These are phyloP conservation scores for Croton laevigatus DNA, from an alignment of 441 rosid genomes.

Conservation along the genomic window DNA sequence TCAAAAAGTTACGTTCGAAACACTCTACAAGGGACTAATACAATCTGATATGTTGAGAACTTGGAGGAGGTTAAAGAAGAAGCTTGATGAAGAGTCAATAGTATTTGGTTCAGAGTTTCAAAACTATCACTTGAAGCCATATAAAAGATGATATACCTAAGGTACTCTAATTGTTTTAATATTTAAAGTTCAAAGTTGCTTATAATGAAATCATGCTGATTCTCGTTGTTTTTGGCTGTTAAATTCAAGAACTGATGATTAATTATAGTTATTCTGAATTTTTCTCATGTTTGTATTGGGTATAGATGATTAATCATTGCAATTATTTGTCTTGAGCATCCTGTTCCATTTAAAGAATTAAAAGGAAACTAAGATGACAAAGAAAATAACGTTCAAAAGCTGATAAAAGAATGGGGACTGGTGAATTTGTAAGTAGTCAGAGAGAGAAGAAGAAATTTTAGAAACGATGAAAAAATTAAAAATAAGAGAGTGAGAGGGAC, in stretches of 20 bases:
- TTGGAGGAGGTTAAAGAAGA: slow-evolving; percentile 92
- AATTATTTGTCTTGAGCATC: no score
- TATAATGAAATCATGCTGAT: not conserved
- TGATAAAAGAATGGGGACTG: no score
- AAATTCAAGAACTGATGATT: not conserved
- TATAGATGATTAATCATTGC: no score
- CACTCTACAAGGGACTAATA: slow-evolving; percentile 67
- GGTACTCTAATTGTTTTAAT: not conserved
- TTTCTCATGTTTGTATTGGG: no score
- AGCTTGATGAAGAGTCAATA: slow-evolving; percentile 73
- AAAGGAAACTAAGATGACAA: no score
- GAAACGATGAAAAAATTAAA: no score
- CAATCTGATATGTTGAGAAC: slow-evolving; percentile 87
- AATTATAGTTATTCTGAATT: not conserved
- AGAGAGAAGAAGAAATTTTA: no score
- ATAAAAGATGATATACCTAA: slow-evolving; percentile 46
- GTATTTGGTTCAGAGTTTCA: slow-evolving; percentile 75
- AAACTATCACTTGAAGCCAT: slow-evolving; percentile 65
- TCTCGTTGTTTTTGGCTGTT: not conserved
- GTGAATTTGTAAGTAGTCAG: no score
- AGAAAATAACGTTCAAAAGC: no score
- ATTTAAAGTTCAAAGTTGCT: not conserved
- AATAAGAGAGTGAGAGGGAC: no score
- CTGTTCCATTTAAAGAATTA: no score
- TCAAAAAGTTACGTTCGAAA: slow-evolving; percentile 79